Evolutionary conservation across 2,329 filamentous ascomycete genomes (phyloP).

Genomic region (Domatiomyces globalis): DNA sequence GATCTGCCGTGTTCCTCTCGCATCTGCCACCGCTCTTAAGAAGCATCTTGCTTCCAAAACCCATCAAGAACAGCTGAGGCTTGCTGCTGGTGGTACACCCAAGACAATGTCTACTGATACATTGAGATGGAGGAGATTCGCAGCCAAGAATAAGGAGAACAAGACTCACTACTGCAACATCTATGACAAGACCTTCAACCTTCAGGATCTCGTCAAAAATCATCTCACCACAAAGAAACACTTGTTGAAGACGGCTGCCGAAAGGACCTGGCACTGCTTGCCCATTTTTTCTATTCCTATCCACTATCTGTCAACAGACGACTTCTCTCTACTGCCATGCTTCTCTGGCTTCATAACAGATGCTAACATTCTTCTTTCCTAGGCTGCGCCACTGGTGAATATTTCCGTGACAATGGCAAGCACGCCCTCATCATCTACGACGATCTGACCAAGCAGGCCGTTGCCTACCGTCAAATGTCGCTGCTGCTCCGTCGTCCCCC

Average conservation of each 20-base stretch:
- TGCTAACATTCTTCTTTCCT: background rate
- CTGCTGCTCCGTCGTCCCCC: constrained; percentile 93
- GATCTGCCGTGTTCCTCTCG: background rate
- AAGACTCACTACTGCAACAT: background rate
- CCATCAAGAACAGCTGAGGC: background rate
- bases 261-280: too few species aligned
- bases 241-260: too few species aligned
- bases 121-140: background rate
- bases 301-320: too few species aligned
- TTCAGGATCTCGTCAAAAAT: too few species aligned
- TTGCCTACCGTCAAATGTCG: constrained; percentile 98
- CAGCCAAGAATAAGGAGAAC: background rate
- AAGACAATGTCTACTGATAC: background rate
- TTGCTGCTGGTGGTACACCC: background rate
- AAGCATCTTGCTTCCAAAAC: background rate
- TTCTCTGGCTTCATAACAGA: background rate
- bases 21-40: background rate
- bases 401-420: constrained; percentile 69
- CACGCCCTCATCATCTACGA: constrained; percentile 87
- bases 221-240: too few species aligned
- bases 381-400: background rate
- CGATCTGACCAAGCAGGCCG: constrained; percentile 91
- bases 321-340: too few species aligned
- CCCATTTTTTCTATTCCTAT: too few species aligned
- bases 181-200: too few species aligned